Percentiles rank a stretch among this genome's conserved stretches.
Evolutionary conservation across 2,329 filamentous ascomycete genomes (phyloP).

Genomic region (Phoma herbarum): DNA sequence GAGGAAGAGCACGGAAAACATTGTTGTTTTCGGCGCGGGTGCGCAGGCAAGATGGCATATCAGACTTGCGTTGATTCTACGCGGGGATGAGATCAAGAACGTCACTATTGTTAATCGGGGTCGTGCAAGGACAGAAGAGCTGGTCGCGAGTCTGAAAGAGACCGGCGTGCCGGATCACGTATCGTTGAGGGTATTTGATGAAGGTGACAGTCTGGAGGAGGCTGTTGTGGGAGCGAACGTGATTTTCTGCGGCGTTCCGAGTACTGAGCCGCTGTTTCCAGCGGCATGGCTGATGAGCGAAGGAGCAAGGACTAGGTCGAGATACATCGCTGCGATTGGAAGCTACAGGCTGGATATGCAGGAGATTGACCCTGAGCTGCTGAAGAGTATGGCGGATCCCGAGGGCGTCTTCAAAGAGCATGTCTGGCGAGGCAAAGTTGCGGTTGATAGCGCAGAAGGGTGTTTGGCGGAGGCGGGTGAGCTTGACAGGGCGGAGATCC

Average conservation of each 20-base stretch:
- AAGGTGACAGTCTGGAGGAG: slow-evolving; percentile 29
- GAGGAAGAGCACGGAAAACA: slow-evolving; percentile 34
- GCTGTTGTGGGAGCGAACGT: slow-evolving; percentile 51
- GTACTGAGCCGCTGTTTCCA: slow-evolving; percentile 55
- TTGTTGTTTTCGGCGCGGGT: slow-evolving; percentile 60
- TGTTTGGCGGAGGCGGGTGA: slow-evolving; percentile 59
- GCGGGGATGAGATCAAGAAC: slow-evolving; percentile 43
- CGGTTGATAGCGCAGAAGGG: slow-evolving; percentile 48
- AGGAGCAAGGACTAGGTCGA: slow-evolving; percentile 16
- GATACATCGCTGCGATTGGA: slow-evolving; percentile 42
- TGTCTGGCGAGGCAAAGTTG: slow-evolving; percentile 20
- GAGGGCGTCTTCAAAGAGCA: slow-evolving; percentile 1
- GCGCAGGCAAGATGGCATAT: slow-evolving; percentile 62
- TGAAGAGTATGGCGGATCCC: slow-evolving; percentile 35
- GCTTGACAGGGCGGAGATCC: slow-evolving; percentile 53
- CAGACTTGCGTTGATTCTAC: slow-evolving; percentile 54
- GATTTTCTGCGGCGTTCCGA: slow-evolving; percentile 62
- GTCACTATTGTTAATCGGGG: slow-evolving; percentile 41
- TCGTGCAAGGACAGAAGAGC: slow-evolving; percentile 15
- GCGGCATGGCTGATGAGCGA: slow-evolving; percentile 42
- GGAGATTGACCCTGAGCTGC: slow-evolving; percentile 57
- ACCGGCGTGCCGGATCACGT: slow-evolving; percentile 7
- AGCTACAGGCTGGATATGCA: slow-evolving; percentile 55
- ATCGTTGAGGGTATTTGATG: neutral
- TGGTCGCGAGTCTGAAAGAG: slow-evolving; percentile 12